These are phyloP conservation scores for Phoma herbarum DNA, from an alignment of 2,329 filamentous ascomycete genomes.

Conservation along the genomic window DNA sequence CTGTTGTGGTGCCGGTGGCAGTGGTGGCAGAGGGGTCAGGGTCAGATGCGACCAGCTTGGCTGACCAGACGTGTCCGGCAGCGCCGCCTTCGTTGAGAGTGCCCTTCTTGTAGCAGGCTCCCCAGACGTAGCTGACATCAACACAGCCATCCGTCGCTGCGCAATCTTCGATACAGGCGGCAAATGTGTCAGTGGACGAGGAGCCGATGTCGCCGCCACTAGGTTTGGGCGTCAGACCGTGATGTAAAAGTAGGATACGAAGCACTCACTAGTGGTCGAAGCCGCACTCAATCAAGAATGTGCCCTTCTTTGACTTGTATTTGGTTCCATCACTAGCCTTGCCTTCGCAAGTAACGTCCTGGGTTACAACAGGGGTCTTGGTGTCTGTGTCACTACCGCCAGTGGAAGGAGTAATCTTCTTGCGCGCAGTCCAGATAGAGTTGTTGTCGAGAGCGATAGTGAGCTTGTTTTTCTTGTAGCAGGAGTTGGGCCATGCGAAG, in stretches of 20 bases:
- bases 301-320: slow-evolving; percentile 17
- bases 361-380: neutral
- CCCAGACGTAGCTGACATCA: slow-evolving; percentile 18
- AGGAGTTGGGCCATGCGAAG: slow-evolving; percentile 17
- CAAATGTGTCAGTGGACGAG: slow-evolving; percentile 12
- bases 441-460: slow-evolving; percentile 12
- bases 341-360: slow-evolving; percentile 13
- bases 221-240: neutral
- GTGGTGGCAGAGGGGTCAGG: slow-evolving; percentile 2
- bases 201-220: slow-evolving; percentile 18
- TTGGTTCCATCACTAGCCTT: slow-evolving; percentile 18
- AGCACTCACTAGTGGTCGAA: slow-evolving; percentile 13
- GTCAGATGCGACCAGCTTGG: slow-evolving; percentile 9
- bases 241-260: too few relatives aligned
- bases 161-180: slow-evolving; percentile 19
- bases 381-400: neutral
- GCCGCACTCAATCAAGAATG: slow-evolving; percentile 16
- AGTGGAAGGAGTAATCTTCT: slow-evolving; percentile 12
- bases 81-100: slow-evolving; percentile 14
- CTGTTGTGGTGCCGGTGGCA: slow-evolving; percentile 2
- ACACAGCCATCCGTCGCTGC: slow-evolving; percentile 15
- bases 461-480: slow-evolving; percentile 22
- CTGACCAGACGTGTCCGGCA: slow-evolving; percentile 17
- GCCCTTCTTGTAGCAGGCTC: slow-evolving; percentile 18
- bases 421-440: slow-evolving; percentile 20